Evolutionary conservation across 306 rosid species (phyloP).

Genomic region (Betula pendula): DNA sequence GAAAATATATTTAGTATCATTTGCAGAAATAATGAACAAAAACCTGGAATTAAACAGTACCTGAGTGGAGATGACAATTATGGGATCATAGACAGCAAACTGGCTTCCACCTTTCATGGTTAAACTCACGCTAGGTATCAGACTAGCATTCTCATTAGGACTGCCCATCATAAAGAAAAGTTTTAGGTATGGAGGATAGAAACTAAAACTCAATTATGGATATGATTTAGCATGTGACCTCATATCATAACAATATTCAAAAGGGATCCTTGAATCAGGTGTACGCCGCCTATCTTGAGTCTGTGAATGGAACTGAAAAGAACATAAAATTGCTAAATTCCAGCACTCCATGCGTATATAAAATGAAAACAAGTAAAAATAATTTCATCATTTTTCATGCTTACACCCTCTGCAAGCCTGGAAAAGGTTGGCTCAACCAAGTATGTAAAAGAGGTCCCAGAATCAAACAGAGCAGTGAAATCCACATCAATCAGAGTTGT

Average conservation of each 20-base stretch:
- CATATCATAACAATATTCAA: slow-evolving; percentile 87
- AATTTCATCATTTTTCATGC: slow-evolving; percentile 30
- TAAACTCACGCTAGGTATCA: slow-evolving; percentile 68
- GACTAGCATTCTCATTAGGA: slow-evolving; percentile 66
- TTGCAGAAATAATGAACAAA: slow-evolving; percentile 5
- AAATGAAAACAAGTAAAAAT: slow-evolving; percentile 7
- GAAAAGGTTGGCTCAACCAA: slow-evolving; percentile 74
- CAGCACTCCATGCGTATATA: slow-evolving; percentile 19
- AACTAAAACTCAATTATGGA: slow-evolving; percentile 10
- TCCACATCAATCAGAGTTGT: slow-evolving; percentile 62
- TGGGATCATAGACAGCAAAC: slow-evolving; percentile 72
- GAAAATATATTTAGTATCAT: slow-evolving; percentile 26
- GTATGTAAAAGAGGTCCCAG: slow-evolving; percentile 92
- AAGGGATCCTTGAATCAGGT: slow-evolving; percentile 76
- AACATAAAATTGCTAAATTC: slow-evolving; percentile 22
- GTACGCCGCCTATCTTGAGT: slow-evolving; percentile 59
- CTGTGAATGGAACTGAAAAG: slow-evolving; percentile 77
- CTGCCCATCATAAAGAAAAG: slow-evolving; percentile 51
- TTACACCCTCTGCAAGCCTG: slow-evolving; percentile 66
- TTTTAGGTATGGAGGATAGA: slow-evolving; percentile 24
- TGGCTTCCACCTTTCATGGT: slow-evolving; percentile 83
- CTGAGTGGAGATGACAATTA: slow-evolving; percentile 72
- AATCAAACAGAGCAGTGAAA: slow-evolving; percentile 78
- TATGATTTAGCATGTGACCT: slow-evolving; percentile 49
- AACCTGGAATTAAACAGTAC: slow-evolving; percentile 33